Conservation (phyloP, 2,329 filamentous ascomycete species). For the Talaromyces islandicus region DNA sequence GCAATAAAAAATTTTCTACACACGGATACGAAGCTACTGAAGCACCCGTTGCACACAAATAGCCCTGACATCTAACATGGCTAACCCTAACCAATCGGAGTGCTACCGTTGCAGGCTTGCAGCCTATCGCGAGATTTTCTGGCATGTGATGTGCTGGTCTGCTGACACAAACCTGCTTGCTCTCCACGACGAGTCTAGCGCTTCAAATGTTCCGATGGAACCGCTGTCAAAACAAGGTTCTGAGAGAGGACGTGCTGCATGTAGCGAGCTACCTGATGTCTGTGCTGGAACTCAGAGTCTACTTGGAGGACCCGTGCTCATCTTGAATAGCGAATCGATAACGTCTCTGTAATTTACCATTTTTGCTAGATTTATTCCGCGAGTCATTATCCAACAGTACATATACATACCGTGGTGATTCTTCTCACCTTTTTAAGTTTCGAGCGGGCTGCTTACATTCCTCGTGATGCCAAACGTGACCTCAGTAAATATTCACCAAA, state of each 20-base stretch:
- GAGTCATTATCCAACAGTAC: no score
- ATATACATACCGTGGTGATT: not conserved
- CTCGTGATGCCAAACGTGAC: conserved; percentile 3
- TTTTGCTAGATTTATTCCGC: not conserved
- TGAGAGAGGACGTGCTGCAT: not conserved
- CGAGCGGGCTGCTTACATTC: not conserved
- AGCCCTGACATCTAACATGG: not conserved
- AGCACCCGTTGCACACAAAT: not conserved
- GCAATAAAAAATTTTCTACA: not conserved
- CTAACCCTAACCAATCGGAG: not conserved
- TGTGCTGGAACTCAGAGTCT: not conserved
- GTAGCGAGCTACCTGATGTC: not conserved
- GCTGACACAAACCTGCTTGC: not conserved
- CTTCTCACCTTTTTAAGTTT: not conserved
- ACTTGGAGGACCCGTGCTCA: not conserved
- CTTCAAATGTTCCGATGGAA: not conserved
- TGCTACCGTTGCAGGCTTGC: not conserved
- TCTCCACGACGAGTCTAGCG: not conserved
- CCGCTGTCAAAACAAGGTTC: not conserved
- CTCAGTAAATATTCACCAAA: not conserved
- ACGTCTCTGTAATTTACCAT: not conserved
- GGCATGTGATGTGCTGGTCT: not conserved
- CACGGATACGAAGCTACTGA: not conserved
- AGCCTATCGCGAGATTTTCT: not conserved
- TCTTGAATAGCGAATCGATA: not conserved